These are phyloP conservation scores for Penicillium sclerotigenum DNA, from an alignment of 2,329 filamentous ascomycete species.

Conservation along the genomic window DNA sequence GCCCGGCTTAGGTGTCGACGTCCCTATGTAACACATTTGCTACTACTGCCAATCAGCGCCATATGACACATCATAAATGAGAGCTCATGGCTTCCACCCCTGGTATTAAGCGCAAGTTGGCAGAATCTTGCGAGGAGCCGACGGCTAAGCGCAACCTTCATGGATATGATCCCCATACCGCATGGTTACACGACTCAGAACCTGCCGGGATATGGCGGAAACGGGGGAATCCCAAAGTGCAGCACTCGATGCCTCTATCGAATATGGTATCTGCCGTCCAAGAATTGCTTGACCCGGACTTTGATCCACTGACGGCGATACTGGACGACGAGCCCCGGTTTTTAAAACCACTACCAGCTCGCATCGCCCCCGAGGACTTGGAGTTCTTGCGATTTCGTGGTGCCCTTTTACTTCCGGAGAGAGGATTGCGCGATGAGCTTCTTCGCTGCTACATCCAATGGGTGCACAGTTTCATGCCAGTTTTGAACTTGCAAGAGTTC, in stretches of 20 bases:
- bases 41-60: background rate
- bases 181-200: slow-evolving; percentile 32
- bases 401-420: slow-evolving; percentile 68
- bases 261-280: slow-evolving; percentile 41
- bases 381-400: slow-evolving; percentile 76
- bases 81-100: slow-evolving; percentile 18
- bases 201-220: slow-evolving; percentile 28
- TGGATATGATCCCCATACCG: slow-evolving; percentile 30
- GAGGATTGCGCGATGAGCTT: slow-evolving; percentile 69
- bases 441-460: slow-evolving; percentile 77
- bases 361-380: slow-evolving; percentile 73
- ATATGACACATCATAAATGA: slow-evolving; percentile 8
- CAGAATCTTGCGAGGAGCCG: slow-evolving; percentile 19
- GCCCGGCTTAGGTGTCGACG: background rate
- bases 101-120: slow-evolving; percentile 29
- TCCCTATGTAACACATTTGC: background rate
- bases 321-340: slow-evolving; percentile 54
- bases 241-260: slow-evolving; percentile 31
- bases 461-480: slow-evolving; percentile 86
- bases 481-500: slow-evolving; percentile 63
- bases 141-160: slow-evolving; percentile 25
- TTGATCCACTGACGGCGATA: slow-evolving; percentile 38
- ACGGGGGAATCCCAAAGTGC: slow-evolving; percentile 30
- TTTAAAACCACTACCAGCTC: slow-evolving; percentile 70
- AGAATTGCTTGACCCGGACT: slow-evolving; percentile 39